Evolutionary conservation across 306 rosid species (phyloP), one percentile per base, ranked within the genome.

Genomic region (Sesbania bispinosa): DNA sequence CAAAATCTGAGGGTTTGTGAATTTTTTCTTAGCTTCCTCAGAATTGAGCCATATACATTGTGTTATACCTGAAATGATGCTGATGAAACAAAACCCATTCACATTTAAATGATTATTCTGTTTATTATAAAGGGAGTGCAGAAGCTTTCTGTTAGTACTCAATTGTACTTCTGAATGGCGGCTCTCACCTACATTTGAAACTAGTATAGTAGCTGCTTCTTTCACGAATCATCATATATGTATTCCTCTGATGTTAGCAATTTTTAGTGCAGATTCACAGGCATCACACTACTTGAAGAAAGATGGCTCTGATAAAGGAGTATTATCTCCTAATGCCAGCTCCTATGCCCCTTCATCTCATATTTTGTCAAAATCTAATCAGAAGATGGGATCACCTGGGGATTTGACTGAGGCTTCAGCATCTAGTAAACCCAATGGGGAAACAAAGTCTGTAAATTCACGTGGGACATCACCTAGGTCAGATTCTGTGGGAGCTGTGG

Each of bases 1-100:
- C 87, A 54, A 84, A 85, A 77, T 73, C 84, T 57, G 87, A 85
- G 36, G 96, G 99, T 94, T 75, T 86, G 92, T 82, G 71, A 77
- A 58, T 30, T 16, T 21, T 68, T 24, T 45, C 36, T 54, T n/a
- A 11, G 21, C 68, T 57, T 59, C 67, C 39, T 79, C 36, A 26
- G 43, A 75, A 19, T 69, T 75, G 53, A 58, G 33, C 60, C 60
- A 21, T 26, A 54, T 42, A 38, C 21, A 67, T 3, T 53, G 27
- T 38, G 33, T 41, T 20, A 20, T 39, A 48, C 10, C 64, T 51
- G 23, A 77, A 55, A 47, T 69, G 52, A 50, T 43, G 59, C 29
- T 14, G 43, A 48, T 50, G 47, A 64, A 67, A 61, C 1, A 59
- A 60, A 53, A 24, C 16, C 16, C 16, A 13, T 54, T 80, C 18